Evolutionary conservation across 2,329 filamentous ascomycete genomes (phyloP), one percentile per base, ranked within the genome.

Genomic region (Pestalotiopsis fici): DNA sequence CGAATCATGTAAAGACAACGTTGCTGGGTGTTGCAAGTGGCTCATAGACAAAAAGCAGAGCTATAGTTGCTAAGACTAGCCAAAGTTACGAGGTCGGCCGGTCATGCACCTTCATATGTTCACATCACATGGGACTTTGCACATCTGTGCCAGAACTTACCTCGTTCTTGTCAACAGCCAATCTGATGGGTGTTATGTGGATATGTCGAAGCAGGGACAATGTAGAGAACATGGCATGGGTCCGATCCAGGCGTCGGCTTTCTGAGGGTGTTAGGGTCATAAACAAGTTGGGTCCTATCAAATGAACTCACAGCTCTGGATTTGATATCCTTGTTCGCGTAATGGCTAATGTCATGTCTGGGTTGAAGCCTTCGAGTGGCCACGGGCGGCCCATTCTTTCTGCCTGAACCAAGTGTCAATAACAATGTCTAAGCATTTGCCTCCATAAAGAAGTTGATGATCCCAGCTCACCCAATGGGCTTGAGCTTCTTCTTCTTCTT

Each of bases 401-500:
- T 27, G 55, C 31, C 25, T 60, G 25, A 60, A 60, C 57, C 21
- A 57, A 31, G 55, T 27, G 23, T 27, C 55, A 31, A 57, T 23
- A 27, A 13, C 55, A 57, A 57, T 23, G 12, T 50, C 43, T 50
- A 50, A 50, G 43, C n/a, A 50, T 50, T 18, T 21, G 3, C 43
- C 43, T 4, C n/a, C n/a, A 11, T 18, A 50, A 11, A 50, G 15
- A 50, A 50, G n/a, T 18, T 25, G 13, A 2, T 21, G 37, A 39
- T 18, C 21, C 25, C 21, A 27, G 43, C 66, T 83, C 75, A 89
- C 39, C 87, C 87, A 67, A 90, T 88, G 1, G 86, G 86, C 84
- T 90, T 90, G 65, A 88, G 81, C 84, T 93, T 93, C 84, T 92
- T 93, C 84, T 92, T 93, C 80, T 90, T 90, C 82, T 90, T 90